Evolutionary conservation across 257 asterid genomes (phyloP), one percentile per base, ranked within the genome.

Genomic region (Gynochthodes officinalis): DNA sequence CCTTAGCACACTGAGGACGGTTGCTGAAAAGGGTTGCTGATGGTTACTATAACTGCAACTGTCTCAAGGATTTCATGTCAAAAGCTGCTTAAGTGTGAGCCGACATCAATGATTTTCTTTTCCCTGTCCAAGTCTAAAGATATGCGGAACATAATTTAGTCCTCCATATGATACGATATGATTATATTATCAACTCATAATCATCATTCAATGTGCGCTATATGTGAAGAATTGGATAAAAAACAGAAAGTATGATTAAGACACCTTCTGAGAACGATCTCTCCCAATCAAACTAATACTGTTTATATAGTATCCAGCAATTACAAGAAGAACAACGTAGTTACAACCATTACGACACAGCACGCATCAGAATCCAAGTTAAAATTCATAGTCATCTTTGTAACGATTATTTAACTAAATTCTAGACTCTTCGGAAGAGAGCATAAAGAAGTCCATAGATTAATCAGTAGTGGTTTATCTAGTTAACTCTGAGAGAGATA

Each of bases 391-490:
- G n/a, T 35, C 44, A 50, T 33, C 63, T 21, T 72, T 60, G n/a
- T n/a, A n/a, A n/a, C n/a, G n/a, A n/a, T n/a, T n/a, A n/a, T n/a
- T n/a, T n/a, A n/a, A 19, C 12, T 32, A 40, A 37, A 25, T 59
- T 30, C 68, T 28, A 59, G 21, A 59, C 30, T 48, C 30, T 27
- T 37, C 7, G 7, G 19, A 25, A 23, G 35, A 42, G 5, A 28
- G 25, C 40, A 65, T 11, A 40, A 70, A 39, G 42, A 40, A 15
- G 40, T 30, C 19, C 21, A 12, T 13, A 21, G 62, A 43, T 30
- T 55, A 53, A 10, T 62, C 37, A 33, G 33, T 60, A 32, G 69
- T 75, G 74, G 63, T 67, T 63, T 43, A 5, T 75, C 59, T 67
- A 30, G 62, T 44, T 58, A 42, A 67, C 0, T 21, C 37, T 58